Percentiles rank a stretch among this genome's conserved stretches.
Evolutionary conservation across 352 stramenopile species (phyloP).

Genomic region (Salisapilia sapeloensis): DNA sequence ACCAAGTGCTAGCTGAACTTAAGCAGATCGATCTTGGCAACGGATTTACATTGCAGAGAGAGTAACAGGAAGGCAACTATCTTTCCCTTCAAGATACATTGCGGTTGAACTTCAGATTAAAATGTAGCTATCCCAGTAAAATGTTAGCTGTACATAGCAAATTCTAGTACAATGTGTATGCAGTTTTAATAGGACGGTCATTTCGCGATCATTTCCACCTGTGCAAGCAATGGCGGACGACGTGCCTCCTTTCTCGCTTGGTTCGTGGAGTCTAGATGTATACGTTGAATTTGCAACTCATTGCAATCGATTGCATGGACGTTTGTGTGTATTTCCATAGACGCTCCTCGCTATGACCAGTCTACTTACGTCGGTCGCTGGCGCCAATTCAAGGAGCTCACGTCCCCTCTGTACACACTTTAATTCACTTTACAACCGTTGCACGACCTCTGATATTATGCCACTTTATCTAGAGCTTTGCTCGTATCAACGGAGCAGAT

Average conservation of each 20-base stretch:
- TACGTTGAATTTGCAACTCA: too few relatives aligned
- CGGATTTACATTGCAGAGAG: slow-evolving; percentile 50
- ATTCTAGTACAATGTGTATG: too few relatives aligned
- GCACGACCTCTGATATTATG: neutral
- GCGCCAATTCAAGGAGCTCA: slow-evolving; percentile 72
- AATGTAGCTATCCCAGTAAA: too few relatives aligned
- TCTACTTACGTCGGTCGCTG: slow-evolving; percentile 75
- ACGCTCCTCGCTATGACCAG: slow-evolving; percentile 67
- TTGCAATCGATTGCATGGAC: too few relatives aligned
- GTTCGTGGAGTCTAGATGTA: too few relatives aligned
- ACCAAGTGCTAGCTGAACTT: slow-evolving; percentile 80
- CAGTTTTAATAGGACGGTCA: too few relatives aligned
- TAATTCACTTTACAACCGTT: too few relatives aligned
- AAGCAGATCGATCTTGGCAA: slow-evolving; percentile 70
- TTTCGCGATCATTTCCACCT: too few relatives aligned
- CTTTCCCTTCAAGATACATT: too few relatives aligned
- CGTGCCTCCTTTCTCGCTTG: slow-evolving; percentile 20
- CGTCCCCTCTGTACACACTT: slow-evolving; percentile 35
- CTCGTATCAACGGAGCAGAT: slow-evolving; percentile 52
- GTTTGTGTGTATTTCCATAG: too few relatives aligned
- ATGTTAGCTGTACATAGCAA: too few relatives aligned
- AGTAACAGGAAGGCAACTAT: slow-evolving; percentile 10
- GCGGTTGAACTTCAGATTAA: too few relatives aligned
- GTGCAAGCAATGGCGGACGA: slow-evolving; percentile 7
- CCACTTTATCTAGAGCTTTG: slow-evolving; percentile 23